These are phyloP conservation scores for Leccinum pachyderme DNA, from an alignment of 1,284 basidiomycete genomes.

Conservation along the genomic window DNA sequence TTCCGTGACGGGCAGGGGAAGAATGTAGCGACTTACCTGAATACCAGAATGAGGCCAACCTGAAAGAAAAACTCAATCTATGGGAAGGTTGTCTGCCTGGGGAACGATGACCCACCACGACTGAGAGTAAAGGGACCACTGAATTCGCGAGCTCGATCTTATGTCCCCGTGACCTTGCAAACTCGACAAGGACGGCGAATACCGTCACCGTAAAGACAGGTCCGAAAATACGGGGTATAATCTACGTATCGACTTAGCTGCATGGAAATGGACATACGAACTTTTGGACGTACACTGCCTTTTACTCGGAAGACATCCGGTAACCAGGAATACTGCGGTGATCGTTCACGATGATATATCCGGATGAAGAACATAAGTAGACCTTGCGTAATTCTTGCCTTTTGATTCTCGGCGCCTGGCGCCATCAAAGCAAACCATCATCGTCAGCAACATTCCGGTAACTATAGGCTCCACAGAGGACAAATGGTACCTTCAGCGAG, in stretches of 20 bases:
- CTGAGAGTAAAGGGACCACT: conserved; percentile 81
- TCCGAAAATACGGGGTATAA: conserved; percentile 65
- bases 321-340: conserved; percentile 78
- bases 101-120: conserved; percentile 60
- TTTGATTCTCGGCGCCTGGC: conserved; percentile 29
- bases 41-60: conserved; percentile 77
- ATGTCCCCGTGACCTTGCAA: conserved; percentile 53
- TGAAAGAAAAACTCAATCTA: conserved; percentile 26
- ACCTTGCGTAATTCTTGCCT: conserved; percentile 33
- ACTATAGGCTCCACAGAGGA: neutral
- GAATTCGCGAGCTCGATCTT: conserved; percentile 64
- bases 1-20: neutral
- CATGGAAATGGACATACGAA: conserved; percentile 1
- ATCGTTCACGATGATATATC: neutral
- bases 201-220: conserved; percentile 82
- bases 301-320: conserved; percentile 82
- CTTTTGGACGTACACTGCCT: conserved; percentile 53
- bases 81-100: conserved; percentile 1
- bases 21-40: conserved; percentile 48
- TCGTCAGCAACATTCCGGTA: conserved; percentile 5
- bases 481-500: conserved; percentile 30
- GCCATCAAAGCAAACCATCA: conserved; percentile 1
- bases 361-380: neutral
- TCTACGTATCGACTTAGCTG: conserved; percentile 38
- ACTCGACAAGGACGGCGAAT: conserved; percentile 64